Percentiles rank a stretch among this genome's conserved stretches.
These are phyloP conservation scores for Petunia secreta DNA, from an alignment of 257 asterid species.

Conservation along the genomic window DNA sequence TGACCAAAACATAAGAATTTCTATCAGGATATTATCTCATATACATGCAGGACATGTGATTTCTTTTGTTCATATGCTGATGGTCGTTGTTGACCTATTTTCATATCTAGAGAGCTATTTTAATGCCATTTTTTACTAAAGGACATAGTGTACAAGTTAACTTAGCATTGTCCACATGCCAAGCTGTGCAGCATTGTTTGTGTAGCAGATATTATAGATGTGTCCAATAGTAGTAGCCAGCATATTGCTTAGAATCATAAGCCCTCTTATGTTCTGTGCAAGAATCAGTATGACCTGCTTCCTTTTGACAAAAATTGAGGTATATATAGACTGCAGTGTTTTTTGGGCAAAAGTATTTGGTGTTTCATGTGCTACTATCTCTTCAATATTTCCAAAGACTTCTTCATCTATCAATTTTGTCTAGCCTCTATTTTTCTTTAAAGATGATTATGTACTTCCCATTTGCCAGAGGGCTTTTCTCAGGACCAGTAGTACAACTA, in stretches of 20 bases:
- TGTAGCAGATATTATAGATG: too few species aligned
- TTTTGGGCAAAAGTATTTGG: conserved; percentile 28
- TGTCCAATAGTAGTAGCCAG: not conserved
- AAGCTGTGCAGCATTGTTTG: conserved; percentile 7
- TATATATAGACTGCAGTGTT: conserved; percentile 15
- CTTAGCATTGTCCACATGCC: not conserved
- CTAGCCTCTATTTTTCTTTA: not conserved
- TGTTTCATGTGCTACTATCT: not conserved
- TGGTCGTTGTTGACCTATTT: not conserved
- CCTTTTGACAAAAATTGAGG: not conserved
- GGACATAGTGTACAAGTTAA: not conserved
- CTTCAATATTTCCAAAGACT: not conserved
- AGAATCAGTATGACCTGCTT: conserved; percentile 10
- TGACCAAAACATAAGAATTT: not conserved
- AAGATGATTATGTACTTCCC: not conserved
- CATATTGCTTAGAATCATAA: not conserved
- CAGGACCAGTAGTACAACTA: not conserved
- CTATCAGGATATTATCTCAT: not conserved
- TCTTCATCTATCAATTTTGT: not conserved
- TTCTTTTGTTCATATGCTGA: not conserved
- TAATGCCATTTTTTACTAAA: not conserved
- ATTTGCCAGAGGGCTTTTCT: not conserved
- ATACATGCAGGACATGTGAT: too few species aligned
- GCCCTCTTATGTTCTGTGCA: not conserved
- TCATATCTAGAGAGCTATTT: conserved; percentile 1